A percentile compares a stretch with the other conserved stretches of the same genome.
These are phyloP conservation scores for Paramecium sexaurelia DNA, from an alignment of 73 alveolate species.

Conservation along the genomic window DNA sequence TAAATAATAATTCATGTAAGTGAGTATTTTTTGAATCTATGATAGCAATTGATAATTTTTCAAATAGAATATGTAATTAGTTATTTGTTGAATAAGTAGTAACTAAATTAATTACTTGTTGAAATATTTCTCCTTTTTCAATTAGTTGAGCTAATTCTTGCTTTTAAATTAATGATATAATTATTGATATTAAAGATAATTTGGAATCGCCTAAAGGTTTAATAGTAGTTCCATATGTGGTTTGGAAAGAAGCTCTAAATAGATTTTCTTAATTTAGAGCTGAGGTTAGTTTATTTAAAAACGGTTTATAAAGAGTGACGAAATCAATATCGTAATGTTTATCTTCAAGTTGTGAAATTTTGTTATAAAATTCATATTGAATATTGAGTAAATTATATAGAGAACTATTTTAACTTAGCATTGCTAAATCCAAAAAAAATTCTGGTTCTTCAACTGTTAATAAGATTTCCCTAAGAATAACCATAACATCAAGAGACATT, in stretches of 20 bases:
- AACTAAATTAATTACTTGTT: not conserved
- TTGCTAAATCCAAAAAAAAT: not conserved
- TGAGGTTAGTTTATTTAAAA: not conserved
- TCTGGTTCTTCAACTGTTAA: not conserved
- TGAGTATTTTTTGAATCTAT: not conserved
- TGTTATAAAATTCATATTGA: not conserved
- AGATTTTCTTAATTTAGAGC: not conserved
- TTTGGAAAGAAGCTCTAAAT: not conserved
- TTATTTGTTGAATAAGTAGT: not conserved
- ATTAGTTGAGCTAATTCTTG: not conserved
- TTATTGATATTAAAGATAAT: not conserved
- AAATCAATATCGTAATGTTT: not conserved
- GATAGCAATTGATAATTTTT: not conserved
- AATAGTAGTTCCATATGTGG: not conserved
- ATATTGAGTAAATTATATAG: not conserved
- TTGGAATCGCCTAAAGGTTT: slow-evolving; percentile 26
- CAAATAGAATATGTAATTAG: not conserved
- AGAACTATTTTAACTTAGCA: not conserved
- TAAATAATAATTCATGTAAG: not conserved
- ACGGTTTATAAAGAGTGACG: not conserved
- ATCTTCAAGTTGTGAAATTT: not conserved
- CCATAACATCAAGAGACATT: not conserved
- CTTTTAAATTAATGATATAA: not conserved
- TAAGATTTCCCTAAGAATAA: not conserved
- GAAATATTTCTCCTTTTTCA: not conserved